Base-by-base conservation (phyloP, 2,329 filamentous ascomycete genomes). In the Xylariaceae sp. region DNA sequence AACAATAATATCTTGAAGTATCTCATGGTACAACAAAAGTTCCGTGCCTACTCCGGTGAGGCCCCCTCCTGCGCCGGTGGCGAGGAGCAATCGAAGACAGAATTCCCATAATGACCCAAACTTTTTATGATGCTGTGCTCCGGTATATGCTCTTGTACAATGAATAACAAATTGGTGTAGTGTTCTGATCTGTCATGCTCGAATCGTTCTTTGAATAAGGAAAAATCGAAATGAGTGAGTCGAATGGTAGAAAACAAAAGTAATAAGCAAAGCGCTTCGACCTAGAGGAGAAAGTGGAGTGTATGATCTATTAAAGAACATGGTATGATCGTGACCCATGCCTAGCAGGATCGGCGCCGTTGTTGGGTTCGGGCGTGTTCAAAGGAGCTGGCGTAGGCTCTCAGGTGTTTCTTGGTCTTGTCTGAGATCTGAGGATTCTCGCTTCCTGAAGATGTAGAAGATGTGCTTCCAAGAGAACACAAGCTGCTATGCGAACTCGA, bases 401-500 rank as follows among this genome's bases (percentile, higher is more conserved):
- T 87, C 31, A 97, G 84, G 73, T 96, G 92, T 74, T 85, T 87
- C 68, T 86, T 87, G 24, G 90, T 88, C 74, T 90, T 89, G 63
- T 90, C 87, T 3, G 92, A 92, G 63, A 96, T 79, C 44, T 83
- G 80, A 39, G 73, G 74, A 19, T 76, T 73, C 55, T 86, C 84
- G 66, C 80, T 80, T 47, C 74, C 74, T 52, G 78, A 76, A 55
- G 83, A 84, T 23, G 82, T 75, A 49, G 33, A 36, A 9, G n/a
- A 7, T 36, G 78, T 81, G 74, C 87, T 91, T 65, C 85, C 84
- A 69, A 93, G 84, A 24, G 92, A 96, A 71, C 87, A 91, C 51
- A 96, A 84, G 70, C 91, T 96, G 66, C 89, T 90, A 73, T 93
- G 88, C 21, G 92, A 95, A 67, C 90, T 92, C 19, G 91, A 96